These are phyloP conservation scores for Macadamia tetraphylla DNA, from an alignment of 164 flowering plant species.

Conservation along the genomic window DNA sequence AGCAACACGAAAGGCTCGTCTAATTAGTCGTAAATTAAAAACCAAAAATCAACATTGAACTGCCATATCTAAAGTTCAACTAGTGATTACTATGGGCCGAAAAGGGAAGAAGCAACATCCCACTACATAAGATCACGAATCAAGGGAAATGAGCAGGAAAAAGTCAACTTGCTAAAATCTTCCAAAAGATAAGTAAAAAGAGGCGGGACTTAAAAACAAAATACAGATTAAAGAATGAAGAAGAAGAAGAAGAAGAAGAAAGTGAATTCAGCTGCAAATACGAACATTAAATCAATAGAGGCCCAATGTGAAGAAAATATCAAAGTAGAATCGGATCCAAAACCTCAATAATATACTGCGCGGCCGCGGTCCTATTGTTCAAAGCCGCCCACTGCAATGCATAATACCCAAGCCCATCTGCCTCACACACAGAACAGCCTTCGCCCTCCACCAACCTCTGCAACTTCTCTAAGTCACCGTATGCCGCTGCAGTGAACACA, in stretches of 20 bases:
- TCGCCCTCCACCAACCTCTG: slow-evolving; percentile 85
- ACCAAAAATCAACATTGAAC: not conserved
- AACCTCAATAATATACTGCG: slow-evolving; percentile 86
- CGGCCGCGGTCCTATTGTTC: slow-evolving; percentile 86
- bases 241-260: too few species aligned
- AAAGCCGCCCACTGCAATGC: slow-evolving; percentile 97
- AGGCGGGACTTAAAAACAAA: too few species aligned
- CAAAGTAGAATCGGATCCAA: not conserved
- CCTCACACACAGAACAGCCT: slow-evolving; percentile 79
- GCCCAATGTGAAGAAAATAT: not conserved
- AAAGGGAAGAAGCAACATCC: too few species aligned
- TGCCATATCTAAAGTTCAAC: not conserved
- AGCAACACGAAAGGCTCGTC: not conserved
- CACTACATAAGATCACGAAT: too few species aligned
- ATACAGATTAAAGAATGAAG: too few species aligned
- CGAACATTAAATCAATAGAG: not conserved
- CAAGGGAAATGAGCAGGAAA: too few species aligned
- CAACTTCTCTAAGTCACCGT: slow-evolving; percentile 94
- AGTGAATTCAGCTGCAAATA: not conserved
- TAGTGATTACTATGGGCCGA: not conserved
- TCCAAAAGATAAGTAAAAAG: too few species aligned
- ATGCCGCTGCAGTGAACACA: slow-evolving; percentile 91
- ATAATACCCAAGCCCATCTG: slow-evolving; percentile 78
- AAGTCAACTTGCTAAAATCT: too few species aligned
- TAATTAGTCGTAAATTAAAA: not conserved